Evolutionary conservation across 2,329 filamentous ascomycete species (phyloP), one percentile per base, ranked within the genome.

Genomic region (Lasiodiplodia gonubiensis): DNA sequence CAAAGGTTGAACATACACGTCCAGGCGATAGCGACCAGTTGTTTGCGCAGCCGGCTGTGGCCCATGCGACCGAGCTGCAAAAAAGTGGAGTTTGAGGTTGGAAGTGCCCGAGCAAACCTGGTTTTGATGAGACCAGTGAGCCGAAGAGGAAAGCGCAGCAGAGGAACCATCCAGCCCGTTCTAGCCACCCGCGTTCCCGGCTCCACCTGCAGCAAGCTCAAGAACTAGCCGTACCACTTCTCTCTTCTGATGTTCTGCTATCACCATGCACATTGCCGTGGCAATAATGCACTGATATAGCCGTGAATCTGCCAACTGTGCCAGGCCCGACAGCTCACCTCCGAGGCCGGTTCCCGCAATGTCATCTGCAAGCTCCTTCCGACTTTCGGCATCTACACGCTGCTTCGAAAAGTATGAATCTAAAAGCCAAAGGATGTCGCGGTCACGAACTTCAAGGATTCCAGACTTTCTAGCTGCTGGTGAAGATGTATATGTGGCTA

Each of bases 211-310:
- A 12, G 51, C 48, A 6, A 61, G 27, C 14, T 49, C 27, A n/a
- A 61, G 10, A 18, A 61, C 6, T 16, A 16, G 42, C 21, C 39
- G 57, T 4, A 57, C 23, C 33, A 35, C 48, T 57, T 64, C 71
- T 30, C 76, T 71, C 68, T 78, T 78, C 69, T 76, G 72, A 59
- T 74, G 74, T 65, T 78, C 76, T 3, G 72, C 72, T 8, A 68
- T 70, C 10, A 76, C 70, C 75, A 79, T 77, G 55, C 75, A 79
- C 67, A 75, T 70, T 4, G 71, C 75, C 4, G 75, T 78, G 30
- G 76, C 74, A 2, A 78, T 61, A 30, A 78, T 72, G 1, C 76
- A 68, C 18, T 74, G 70, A 64, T 78, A 77, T 8, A 79, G 23
- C 4, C 53, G 55, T 10, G 73, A 71, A 8, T 61, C 30, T 42